phyloP scores from a whole-genome alignment of 345 rosid genomes.

The Kandelia obovata region DNA sequence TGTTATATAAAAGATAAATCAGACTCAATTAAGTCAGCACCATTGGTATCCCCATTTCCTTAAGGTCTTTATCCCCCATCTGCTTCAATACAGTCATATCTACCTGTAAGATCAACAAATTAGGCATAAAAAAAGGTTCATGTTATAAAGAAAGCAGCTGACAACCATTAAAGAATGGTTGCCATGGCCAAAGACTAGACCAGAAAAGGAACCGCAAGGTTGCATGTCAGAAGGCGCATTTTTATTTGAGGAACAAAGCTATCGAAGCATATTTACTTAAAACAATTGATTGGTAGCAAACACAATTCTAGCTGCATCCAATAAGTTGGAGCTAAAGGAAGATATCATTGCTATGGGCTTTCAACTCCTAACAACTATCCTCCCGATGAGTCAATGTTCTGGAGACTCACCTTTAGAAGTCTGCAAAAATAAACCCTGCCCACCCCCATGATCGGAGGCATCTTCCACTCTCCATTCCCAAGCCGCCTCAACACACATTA shows the following conservation, averaged over 20 bases:
- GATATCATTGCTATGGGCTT: neutral
- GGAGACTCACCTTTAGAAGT: neutral
- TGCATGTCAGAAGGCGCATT: neutral
- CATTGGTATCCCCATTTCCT: constrained; percentile 60
- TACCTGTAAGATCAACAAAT: constrained; percentile 32
- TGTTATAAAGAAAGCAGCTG: neutral
- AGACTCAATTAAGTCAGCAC: constrained; percentile 22
- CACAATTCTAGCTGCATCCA: neutral
- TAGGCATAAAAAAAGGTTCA: neutral
- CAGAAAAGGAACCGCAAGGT: neutral
- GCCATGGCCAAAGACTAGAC: neutral
- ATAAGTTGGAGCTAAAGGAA: neutral
- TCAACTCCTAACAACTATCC: neutral
- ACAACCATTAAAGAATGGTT: neutral
- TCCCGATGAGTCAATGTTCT: neutral
- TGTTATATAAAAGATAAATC: neutral
- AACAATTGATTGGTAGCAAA: neutral
- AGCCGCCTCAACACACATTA: neutral
- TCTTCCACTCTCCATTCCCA: neutral
- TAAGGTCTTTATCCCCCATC: constrained; percentile 51
- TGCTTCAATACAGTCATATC: constrained; percentile 54
- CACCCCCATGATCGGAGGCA: neutral
- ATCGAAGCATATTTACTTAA: neutral
- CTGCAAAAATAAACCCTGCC: neutral
- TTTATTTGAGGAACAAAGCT: neutral